A percentile compares a stretch with the other conserved stretches of the same genome.
Conservation (phyloP, 2,329 filamentous ascomycete genomes). For the Venturia pyrina region DNA sequence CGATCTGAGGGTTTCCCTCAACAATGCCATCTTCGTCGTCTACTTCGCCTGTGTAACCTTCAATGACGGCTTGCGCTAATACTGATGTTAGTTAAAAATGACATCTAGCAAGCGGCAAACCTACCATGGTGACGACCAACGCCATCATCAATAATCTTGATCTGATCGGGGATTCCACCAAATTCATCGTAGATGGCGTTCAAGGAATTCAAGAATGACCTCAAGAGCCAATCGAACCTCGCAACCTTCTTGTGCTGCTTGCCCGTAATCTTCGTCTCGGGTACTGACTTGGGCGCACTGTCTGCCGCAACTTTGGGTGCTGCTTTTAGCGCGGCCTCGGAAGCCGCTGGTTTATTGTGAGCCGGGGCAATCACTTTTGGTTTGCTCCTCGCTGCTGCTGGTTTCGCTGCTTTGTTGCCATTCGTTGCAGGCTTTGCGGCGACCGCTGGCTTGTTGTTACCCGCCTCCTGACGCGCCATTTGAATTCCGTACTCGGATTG, state of each 20-base stretch:
- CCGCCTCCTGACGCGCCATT: background rate
- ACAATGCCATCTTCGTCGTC: background rate
- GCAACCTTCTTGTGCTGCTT: background rate
- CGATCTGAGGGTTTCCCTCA: background rate
- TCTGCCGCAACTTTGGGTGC: background rate
- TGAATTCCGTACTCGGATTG: background rate
- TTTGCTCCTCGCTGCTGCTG: background rate
- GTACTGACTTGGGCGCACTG: background rate
- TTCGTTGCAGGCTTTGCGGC: background rate
- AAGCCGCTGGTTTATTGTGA: background rate
- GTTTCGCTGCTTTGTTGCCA: background rate
- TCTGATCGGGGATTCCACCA: slow-evolving; percentile 1
- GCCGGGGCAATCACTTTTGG: too few relatives aligned
- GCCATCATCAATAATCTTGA: background rate
- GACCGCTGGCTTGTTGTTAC: background rate
- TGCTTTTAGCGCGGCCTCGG: background rate
- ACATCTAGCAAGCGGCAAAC: background rate
- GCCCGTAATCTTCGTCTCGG: background rate
- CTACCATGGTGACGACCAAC: background rate
- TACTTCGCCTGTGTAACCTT: background rate
- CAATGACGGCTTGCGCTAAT: background rate
- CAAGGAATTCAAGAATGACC: background rate
- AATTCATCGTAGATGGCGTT: slow-evolving; percentile 1
- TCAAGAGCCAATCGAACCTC: background rate
- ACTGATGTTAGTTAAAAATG: background rate